A percentile compares a stretch with the other conserved stretches of the same genome.
Conservation (phyloP, 2,329 filamentous ascomycete species). For the Penicillium sp. region DNA sequence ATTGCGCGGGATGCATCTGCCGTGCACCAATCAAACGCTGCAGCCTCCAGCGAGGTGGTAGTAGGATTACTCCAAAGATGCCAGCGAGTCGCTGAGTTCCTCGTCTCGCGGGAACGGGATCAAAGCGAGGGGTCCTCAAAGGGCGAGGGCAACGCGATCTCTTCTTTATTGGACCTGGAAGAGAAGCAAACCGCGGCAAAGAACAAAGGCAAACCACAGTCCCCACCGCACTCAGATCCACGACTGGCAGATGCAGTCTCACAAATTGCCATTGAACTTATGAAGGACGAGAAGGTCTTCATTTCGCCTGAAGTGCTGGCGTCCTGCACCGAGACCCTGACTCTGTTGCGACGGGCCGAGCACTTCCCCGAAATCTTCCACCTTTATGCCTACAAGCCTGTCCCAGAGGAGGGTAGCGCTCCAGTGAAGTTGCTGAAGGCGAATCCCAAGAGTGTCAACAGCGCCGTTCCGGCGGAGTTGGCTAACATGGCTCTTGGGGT, state of each 20-base stretch:
- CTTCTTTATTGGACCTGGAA: slow-evolving; percentile 42
- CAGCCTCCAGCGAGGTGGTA: slow-evolving; percentile 37
- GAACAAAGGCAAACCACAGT: slow-evolving; percentile 20
- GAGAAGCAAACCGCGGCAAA: slow-evolving; percentile 30
- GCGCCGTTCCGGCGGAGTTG: slow-evolving; percentile 68
- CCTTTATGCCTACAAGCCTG: slow-evolving; percentile 79
- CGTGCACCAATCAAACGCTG: slow-evolving; percentile 29
- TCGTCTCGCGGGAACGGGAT: slow-evolving; percentile 28
- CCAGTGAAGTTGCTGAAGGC: slow-evolving; percentile 59
- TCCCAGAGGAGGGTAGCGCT: slow-evolving; percentile 60
- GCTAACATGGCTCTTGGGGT: slow-evolving; percentile 73
- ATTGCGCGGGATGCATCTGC: slow-evolving; percentile 27
- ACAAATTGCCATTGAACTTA: slow-evolving; percentile 62
- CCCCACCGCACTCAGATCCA: slow-evolving; percentile 31
- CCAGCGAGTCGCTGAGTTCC: slow-evolving; percentile 31
- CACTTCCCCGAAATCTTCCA: slow-evolving; percentile 76
- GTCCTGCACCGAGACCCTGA: slow-evolving; percentile 73
- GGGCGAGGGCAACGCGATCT: slow-evolving; percentile 37
- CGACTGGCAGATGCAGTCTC: slow-evolving; percentile 48
- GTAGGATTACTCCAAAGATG: slow-evolving; percentile 36
- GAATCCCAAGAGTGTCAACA: slow-evolving; percentile 66
- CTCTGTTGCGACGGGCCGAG: slow-evolving; percentile 67
- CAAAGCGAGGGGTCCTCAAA: slow-evolving; percentile 15
- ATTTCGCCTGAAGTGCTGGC: slow-evolving; percentile 71
- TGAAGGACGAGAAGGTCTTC: slow-evolving; percentile 73